These are phyloP conservation scores for Xylaria sp. DNA, from an alignment of 2,329 filamentous ascomycete species.

Conservation along the genomic window DNA sequence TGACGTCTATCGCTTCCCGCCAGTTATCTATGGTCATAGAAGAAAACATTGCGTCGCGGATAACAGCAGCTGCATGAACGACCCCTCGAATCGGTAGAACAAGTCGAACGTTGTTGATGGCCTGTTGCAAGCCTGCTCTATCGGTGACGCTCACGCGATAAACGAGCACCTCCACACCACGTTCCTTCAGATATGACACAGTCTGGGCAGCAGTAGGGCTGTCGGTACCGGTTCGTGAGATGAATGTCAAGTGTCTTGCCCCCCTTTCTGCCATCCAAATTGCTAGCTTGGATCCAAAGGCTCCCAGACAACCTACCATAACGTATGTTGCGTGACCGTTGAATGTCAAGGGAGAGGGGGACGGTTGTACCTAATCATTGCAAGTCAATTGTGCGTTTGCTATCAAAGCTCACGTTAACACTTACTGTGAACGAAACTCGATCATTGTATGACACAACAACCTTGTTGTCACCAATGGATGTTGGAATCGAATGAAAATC, in stretches of 20 bases:
- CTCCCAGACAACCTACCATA: not conserved
- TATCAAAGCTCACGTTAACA: no score
- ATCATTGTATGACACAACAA: no score
- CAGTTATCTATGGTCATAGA: slow-evolving; percentile 21
- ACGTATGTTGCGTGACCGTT: not conserved
- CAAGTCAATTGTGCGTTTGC: no score
- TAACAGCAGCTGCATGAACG: not conserved
- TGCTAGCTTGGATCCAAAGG: not conserved
- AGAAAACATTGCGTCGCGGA: not conserved
- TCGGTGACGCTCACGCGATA: not conserved
- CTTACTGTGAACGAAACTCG: no score
- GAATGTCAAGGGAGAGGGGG: not conserved
- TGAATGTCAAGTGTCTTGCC: not conserved
- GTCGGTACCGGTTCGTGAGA: not conserved
- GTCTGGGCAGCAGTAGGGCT: not conserved
- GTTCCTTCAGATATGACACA: not conserved
- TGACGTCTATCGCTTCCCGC: slow-evolving; percentile 17
- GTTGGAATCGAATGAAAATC: no score
- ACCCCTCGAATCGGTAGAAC: not conserved
- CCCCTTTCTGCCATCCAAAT: not conserved
- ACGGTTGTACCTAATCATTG: not conserved
- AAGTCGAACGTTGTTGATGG: not conserved
- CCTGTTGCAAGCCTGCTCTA: not conserved
- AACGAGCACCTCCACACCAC: not conserved
- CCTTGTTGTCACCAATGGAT: no score